These are phyloP conservation scores for Colletotrichum destructivum DNA, from an alignment of 2,329 filamentous ascomycete species.

Conservation along the genomic window DNA sequence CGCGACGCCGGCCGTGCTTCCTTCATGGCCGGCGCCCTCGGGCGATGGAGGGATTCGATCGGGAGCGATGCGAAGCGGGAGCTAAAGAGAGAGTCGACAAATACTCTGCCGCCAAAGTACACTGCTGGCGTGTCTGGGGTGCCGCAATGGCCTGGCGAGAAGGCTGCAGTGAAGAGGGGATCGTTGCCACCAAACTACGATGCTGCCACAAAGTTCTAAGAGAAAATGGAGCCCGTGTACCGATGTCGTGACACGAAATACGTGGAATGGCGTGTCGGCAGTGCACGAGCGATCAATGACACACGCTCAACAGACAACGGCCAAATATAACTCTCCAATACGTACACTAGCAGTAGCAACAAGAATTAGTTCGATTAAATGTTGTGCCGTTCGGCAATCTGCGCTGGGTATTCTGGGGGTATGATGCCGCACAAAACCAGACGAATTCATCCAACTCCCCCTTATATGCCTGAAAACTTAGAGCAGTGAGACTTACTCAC, in stretches of 20 bases:
- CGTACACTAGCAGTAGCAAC: not conserved
- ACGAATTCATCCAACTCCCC: not conserved
- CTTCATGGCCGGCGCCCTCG: conserved; percentile 26
- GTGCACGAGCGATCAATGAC: not conserved
- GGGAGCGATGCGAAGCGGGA: conserved; percentile 1
- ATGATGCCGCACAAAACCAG: not conserved
- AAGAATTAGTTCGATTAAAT: conserved; percentile 1
- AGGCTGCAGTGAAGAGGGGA: not conserved
- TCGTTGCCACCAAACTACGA: conserved; percentile 31
- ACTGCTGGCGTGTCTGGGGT: conserved; percentile 15
- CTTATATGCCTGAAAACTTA: not conserved
- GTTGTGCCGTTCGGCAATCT: not conserved
- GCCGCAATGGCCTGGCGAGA: not conserved
- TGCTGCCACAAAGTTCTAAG: conserved; percentile 15
- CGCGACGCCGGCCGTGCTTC: conserved; percentile 7
- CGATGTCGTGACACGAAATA: not conserved
- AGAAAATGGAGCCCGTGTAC: not conserved
- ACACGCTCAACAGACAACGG: not conserved
- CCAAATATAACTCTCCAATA: no score
- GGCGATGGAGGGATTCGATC: conserved; percentile 14
- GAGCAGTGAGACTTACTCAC: not conserved
- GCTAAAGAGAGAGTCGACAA: conserved; percentile 17
- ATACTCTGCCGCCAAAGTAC: conserved; percentile 24
- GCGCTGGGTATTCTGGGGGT: conserved; percentile 9
- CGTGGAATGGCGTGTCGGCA: not conserved